Percentiles rank a stretch among this genome's conserved stretches.
Evolutionary conservation across 2,329 filamentous ascomycete species (phyloP).

Genomic region (Aspergillus neoniger): DNA sequence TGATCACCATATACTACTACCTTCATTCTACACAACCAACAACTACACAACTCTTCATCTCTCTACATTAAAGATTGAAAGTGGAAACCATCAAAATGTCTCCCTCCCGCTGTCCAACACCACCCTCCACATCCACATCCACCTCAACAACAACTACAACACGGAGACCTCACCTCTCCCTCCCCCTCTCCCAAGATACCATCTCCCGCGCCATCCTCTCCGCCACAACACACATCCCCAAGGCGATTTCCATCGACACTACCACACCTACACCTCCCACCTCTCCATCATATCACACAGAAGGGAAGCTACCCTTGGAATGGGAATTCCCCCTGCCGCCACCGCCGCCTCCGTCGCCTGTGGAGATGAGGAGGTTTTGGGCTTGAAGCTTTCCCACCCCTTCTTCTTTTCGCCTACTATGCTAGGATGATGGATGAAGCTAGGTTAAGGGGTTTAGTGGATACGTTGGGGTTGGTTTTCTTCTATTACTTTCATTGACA

Average conservation of each 20-base stretch:
- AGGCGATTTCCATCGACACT: slow-evolving; percentile 30
- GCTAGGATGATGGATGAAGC: background rate
- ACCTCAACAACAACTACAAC: background rate
- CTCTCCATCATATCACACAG: slow-evolving; percentile 6
- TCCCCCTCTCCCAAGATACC: slow-evolving; percentile 37
- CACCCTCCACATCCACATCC: background rate
- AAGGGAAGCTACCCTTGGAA: background rate
- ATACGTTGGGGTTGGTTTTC: background rate
- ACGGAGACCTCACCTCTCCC: slow-evolving; percentile 18
- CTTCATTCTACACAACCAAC: background rate
- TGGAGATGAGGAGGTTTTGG: slow-evolving; percentile 22
- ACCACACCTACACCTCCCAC: background rate
- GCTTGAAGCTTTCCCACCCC: background rate
- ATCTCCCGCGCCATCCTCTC: slow-evolving; percentile 42
- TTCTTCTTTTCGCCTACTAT: background rate
- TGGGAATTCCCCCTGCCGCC: slow-evolving; percentile 22
- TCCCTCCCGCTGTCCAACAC: background rate
- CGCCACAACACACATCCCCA: slow-evolving; percentile 34
- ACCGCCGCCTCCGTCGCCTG: slow-evolving; percentile 36
- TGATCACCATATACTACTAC: background rate
- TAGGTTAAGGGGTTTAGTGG: background rate
- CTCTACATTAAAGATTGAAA: background rate
- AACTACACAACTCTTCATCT: background rate
- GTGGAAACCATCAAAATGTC: background rate
- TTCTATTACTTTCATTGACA: too few species aligned